These are phyloP conservation scores for Gymnopilus junonius DNA, from an alignment of 768 basidiomycete species.

Conservation along the genomic window DNA sequence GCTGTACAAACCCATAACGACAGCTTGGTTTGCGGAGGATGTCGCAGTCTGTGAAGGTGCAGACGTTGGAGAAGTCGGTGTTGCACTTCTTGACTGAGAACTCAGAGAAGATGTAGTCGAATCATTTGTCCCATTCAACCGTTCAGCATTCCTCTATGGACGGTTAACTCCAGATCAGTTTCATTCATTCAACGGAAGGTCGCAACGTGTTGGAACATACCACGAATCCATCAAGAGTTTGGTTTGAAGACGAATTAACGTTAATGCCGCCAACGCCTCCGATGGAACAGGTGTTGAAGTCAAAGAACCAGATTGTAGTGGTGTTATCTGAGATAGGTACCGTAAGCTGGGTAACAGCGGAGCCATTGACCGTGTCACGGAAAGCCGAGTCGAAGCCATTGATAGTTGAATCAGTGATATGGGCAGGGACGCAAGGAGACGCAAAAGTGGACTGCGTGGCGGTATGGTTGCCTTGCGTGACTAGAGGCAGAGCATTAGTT, in stretches of 20 bases:
- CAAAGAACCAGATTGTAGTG: conserved; percentile 64
- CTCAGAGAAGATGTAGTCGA: conserved; percentile 7
- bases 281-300: conserved; percentile 53
- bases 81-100: conserved; percentile 8
- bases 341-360: conserved; percentile 46
- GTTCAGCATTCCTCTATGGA: conserved; percentile 57
- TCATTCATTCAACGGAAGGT: not conserved
- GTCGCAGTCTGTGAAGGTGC: conserved; percentile 5
- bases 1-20: conserved; percentile 12
- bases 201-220: conserved; percentile 33
- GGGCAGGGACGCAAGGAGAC: conserved; percentile 55
- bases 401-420: conserved; percentile 48
- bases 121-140: conserved; percentile 54
- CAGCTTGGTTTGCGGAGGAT: conserved; percentile 21
- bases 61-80: conserved; percentile 12
- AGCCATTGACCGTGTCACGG: conserved; percentile 52
- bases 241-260: conserved; percentile 45
- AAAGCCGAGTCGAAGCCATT: conserved; percentile 65
- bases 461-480: conserved; percentile 57
- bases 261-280: conserved; percentile 71
- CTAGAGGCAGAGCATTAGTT: conserved; percentile 26
- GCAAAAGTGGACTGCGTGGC: conserved; percentile 62
- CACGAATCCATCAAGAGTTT: conserved; percentile 49
- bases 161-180: not conserved
- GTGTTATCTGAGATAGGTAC: conserved; percentile 49